These are phyloP conservation scores for Oryza australiensis DNA, from an alignment of 176 grass and related monocot species.

Conservation along the genomic window DNA sequence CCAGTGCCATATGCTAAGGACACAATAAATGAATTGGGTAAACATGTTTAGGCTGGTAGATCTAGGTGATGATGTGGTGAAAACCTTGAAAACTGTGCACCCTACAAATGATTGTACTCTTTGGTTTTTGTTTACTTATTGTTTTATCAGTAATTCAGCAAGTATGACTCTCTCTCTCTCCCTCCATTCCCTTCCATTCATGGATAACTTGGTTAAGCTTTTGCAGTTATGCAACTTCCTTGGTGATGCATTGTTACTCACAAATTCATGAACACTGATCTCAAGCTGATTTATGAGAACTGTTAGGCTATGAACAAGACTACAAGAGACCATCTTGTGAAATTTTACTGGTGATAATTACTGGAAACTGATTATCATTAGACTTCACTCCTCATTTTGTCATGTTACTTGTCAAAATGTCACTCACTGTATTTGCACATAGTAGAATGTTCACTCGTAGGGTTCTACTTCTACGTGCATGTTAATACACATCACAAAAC, in stretches of 20 bases:
- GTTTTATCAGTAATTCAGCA: neutral
- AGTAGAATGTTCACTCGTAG: conserved; percentile 3
- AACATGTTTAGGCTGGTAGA: conserved; percentile 44
- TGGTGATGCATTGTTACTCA: conserved; percentile 10
- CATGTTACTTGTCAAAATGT: neutral
- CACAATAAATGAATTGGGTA: conserved; percentile 25
- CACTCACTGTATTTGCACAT: neutral
- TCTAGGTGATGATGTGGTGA: conserved; percentile 45
- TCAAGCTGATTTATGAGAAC: conserved; percentile 1
- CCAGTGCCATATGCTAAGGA: conserved; percentile 32
- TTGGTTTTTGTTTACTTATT: neutral
- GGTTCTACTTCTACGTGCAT: conserved; percentile 13
- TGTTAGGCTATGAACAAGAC: neutral
- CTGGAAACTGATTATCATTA: neutral
- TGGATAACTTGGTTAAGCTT: conserved; percentile 32
- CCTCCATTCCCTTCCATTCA: conserved; percentile 11
- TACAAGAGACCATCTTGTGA: neutral
- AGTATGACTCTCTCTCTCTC: conserved; percentile 20
- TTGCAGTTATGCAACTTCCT: conserved; percentile 19
- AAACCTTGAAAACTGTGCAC: conserved; percentile 41
- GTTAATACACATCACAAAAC: neutral
- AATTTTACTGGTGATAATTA: neutral
- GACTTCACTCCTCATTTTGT: neutral
- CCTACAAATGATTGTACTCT: conserved; percentile 40
- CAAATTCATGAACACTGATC: neutral